Conservation (phyloP, 495 filamentous ascomycete genomes). For the Poronia punctata region DNA sequence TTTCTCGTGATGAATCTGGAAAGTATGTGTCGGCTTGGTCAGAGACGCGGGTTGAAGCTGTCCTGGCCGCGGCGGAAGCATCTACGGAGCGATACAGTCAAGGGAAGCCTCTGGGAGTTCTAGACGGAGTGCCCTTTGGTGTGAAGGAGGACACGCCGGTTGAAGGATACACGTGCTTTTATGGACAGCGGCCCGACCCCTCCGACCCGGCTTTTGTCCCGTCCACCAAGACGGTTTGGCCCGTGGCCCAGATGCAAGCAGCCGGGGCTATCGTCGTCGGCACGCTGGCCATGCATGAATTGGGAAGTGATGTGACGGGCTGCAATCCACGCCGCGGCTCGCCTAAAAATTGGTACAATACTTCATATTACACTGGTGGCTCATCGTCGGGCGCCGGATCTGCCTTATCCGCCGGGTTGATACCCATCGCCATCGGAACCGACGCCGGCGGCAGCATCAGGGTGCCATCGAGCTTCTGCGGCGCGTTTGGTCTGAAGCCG, state of each 20-base stretch:
- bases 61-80: slow-evolving; percentile 59
- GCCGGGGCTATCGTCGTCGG: slow-evolving; percentile 77
- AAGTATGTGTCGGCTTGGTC: slow-evolving; percentile 64
- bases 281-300: slow-evolving; percentile 88
- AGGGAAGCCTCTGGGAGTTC: slow-evolving; percentile 53
- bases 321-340: slow-evolving; percentile 52
- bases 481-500: slow-evolving; percentile 82
- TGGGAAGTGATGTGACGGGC: slow-evolving; percentile 50
- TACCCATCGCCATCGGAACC: slow-evolving; percentile 76
- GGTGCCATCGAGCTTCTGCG: slow-evolving; percentile 76
- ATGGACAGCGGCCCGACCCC: slow-evolving; percentile 42
- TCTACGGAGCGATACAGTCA: slow-evolving; percentile 64
- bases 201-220: slow-evolving; percentile 28
- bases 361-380: slow-evolving; percentile 76
- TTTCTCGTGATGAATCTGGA: slow-evolving; percentile 51
- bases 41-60: slow-evolving; percentile 48
- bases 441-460: slow-evolving; percentile 86
- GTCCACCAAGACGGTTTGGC: slow-evolving; percentile 50
- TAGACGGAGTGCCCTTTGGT: slow-evolving; percentile 82
- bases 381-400: slow-evolving; percentile 83
- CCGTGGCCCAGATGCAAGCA: slow-evolving; percentile 65
- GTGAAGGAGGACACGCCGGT: slow-evolving; percentile 83
- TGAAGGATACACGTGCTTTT: slow-evolving; percentile 60
- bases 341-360: slow-evolving; percentile 76
- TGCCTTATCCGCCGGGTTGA: slow-evolving; percentile 63